Evolutionary conservation across 371 early-diverging fungal species (phyloP).

Genomic region (Circinella minor): DNA sequence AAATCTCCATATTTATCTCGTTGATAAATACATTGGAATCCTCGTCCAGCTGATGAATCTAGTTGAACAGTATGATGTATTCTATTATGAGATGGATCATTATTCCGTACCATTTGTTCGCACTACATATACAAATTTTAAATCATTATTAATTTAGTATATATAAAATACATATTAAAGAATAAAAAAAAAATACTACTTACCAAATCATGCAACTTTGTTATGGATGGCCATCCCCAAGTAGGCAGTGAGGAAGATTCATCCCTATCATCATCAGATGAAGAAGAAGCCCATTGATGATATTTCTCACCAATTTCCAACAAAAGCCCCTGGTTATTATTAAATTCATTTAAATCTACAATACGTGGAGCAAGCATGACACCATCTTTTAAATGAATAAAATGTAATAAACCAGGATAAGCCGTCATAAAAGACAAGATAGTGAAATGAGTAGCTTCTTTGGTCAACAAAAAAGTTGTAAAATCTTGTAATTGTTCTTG

Average conservation of each 20-base stretch:
- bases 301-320: slow-evolving; percentile 36
- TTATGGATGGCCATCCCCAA: slow-evolving; percentile 34
- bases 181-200: not conserved
- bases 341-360: slow-evolving; percentile 40
- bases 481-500: slow-evolving; percentile 37
- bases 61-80: not conserved
- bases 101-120: slow-evolving; percentile 3
- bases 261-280: no score
- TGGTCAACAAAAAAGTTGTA: slow-evolving; percentile 42
- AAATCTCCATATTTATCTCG: slow-evolving; percentile 23
- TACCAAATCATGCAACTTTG: slow-evolving; percentile 31
- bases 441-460: slow-evolving; percentile 52
- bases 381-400: slow-evolving; percentile 40
- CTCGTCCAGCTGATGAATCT: slow-evolving; percentile 2
- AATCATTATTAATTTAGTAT: not conserved
- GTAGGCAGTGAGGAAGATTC: slow-evolving; percentile 1
- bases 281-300: slow-evolving; percentile 12
- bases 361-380: slow-evolving; percentile 36
- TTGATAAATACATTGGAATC: slow-evolving; percentile 31
- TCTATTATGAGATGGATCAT: not conserved
- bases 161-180: not conserved
- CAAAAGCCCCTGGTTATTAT: slow-evolving; percentile 37
- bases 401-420: slow-evolving; percentile 55
- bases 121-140: not conserved
- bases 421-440: slow-evolving; percentile 42